phyloP scores from a whole-genome alignment of 768 basidiomycete genomes.

The Rubroboletus satanas region DNA sequence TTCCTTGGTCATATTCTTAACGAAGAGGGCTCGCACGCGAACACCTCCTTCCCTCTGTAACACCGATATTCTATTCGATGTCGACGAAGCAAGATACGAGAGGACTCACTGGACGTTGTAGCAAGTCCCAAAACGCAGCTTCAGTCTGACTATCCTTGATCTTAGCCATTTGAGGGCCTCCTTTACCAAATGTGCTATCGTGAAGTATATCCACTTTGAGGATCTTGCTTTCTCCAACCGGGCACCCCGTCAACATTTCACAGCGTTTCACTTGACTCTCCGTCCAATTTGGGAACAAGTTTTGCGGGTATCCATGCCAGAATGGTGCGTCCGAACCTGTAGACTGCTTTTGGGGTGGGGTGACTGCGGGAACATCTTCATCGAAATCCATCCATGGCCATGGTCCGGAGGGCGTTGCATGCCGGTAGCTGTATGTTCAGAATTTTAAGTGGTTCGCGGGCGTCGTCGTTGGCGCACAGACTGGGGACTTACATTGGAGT shows the following conservation, averaged over 20 bases:
- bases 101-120: slow-evolving; percentile 33
- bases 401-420: slow-evolving; percentile 38
- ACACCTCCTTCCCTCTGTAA: slow-evolving; percentile 31
- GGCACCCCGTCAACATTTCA: slow-evolving; percentile 25
- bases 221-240: slow-evolving; percentile 11
- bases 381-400: slow-evolving; percentile 43
- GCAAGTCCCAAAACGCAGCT: slow-evolving; percentile 34
- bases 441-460: background rate
- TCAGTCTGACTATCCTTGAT: slow-evolving; percentile 12
- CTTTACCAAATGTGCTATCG: slow-evolving; percentile 9
- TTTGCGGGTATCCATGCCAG: slow-evolving; percentile 32
- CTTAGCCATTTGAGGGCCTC: background rate
- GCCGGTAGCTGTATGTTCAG: slow-evolving; percentile 29
- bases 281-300: slow-evolving; percentile 33
- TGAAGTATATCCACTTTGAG: slow-evolving; percentile 24
- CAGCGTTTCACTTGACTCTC: slow-evolving; percentile 29
- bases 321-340: background rate
- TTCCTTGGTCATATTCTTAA: slow-evolving; percentile 47
- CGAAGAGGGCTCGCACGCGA: slow-evolving; percentile 48
- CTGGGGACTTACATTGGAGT: slow-evolving; percentile 19
- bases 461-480: background rate
- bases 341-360: background rate
- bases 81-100: background rate
- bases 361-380: slow-evolving; percentile 16
- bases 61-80: background rate